Base-by-base conservation (phyloP, 805 yeast genomes). In the Hanseniaspora nectarophila region DNA sequence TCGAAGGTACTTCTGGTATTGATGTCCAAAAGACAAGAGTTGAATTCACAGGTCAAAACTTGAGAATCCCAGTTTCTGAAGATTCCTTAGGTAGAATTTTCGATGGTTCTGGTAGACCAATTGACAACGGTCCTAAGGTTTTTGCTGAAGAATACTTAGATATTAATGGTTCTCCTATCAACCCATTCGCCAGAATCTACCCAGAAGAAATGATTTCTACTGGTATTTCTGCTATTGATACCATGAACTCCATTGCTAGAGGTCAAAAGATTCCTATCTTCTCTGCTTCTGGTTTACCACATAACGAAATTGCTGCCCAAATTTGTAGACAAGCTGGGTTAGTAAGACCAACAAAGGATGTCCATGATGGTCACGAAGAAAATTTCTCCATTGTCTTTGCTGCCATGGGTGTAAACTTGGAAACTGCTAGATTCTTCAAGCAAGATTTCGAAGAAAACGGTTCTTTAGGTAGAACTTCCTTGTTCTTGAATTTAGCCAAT, bases 201-300 rank as follows among this genome's bases (percentile, higher is more conserved):
- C 99, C 99, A 29, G 98, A 92, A 75, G 99, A 92, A 74, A 92
- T 92, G 99, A 92, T 92, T 62, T 88, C 97, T 50, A 94, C 99
- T 18, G 99, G 99, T 78, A 77, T 92, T 58, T 89, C 97, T 45
- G 96, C 98, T 47, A 92, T 92, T 66, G 99, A 92, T 70, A 89
- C 97, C 54, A 92, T 92, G 98, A 94, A 92, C 73, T 90, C 98
- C 42, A 92, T 92, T 76, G 99, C 99, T 55, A 86, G 99, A 78
- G 99, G 99, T 60, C 99, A 92, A 74, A 92, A 92, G 74, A 92
- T 92, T 68, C 99, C 99, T 52, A 94, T 92, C 69, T 92, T 92
- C 74, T 87, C 97, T 52, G 98, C 98, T 45, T 88, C 97, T 51
- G 99, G 99, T 75, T 80, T 92, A 67, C 99, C 99, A 54, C 99